Base-by-base conservation (phyloP, 2,329 filamentous ascomycete species). In the Verticillium tricorpus region DNA sequence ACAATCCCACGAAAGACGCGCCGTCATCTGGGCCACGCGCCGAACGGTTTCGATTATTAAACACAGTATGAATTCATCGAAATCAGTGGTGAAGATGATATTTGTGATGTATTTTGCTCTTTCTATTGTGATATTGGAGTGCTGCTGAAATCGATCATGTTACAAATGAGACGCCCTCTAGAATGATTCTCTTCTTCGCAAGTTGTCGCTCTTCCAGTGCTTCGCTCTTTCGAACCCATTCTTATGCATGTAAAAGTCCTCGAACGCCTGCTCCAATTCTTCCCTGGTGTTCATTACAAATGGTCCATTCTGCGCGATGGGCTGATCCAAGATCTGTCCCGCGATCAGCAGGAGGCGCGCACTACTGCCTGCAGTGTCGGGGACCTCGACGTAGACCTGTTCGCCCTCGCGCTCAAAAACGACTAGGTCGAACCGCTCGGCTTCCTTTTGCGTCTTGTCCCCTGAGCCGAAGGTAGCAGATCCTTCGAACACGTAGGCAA, bases 401-500 rank as follows among this genome's bases (percentile, higher is more conserved):
- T 96, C 91, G 50, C 94, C 93, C 28, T 85, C 80, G 66, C 87
- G 84, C 69, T 92, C 89, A 71, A 97, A 97, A 5, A 97, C 91
- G 32, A 95, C 90, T 72, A 94, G 97, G 77, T 97, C 88, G 73
- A 87, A 97, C 71, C 89, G 84, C 61, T 80, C 79, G 12, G 93
- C 83, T 77, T 77, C 77, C 59, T 76, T 80, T 67, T 78, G 78
- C 19, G 77, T 74, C 61, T 78, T 75, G 61, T 80, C 74, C 25
- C 80, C 85, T 54, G 75, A 80, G 66, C 82, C 87, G 73, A 89
- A 91, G 68, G 79, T 78, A 1, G 87, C 87, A 7, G 83, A 85
- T 25, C 94, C 94, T 62, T 88, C 82, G n/a, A 97, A 81, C 2
- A 86, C 89, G 75, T 97, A 98, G 15, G 89, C 88, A 71, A 98